These are phyloP conservation scores for Neocallimastix lanati DNA, from an alignment of 192 early-diverging fungal genomes.

Conservation along the genomic window DNA sequence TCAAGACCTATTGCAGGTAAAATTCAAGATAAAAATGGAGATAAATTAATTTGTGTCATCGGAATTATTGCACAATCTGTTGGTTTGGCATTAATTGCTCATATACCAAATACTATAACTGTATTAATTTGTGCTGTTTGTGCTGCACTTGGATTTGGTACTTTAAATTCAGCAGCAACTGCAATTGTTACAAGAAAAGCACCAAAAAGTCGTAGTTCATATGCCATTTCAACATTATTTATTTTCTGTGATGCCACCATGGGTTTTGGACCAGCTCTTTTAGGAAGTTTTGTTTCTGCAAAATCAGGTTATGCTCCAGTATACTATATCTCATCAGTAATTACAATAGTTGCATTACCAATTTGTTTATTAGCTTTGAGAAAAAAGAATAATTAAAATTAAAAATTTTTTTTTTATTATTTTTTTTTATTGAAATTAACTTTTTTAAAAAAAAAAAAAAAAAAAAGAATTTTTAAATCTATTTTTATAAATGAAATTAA, in stretches of 20 bases:
- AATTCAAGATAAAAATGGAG: neutral
- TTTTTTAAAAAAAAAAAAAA: no score
- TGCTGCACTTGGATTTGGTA: neutral
- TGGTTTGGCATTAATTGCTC: neutral
- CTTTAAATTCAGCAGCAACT: neutral
- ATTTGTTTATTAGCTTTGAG: neutral
- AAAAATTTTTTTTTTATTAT: no score
- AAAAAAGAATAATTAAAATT: neutral
- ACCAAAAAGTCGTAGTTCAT: neutral
- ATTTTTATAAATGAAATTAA: no score
- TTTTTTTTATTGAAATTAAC: no score
- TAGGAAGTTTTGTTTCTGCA: neutral
- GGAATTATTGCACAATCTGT: neutral
- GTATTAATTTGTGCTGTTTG: neutral
- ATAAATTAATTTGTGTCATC: neutral
- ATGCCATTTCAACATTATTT: neutral
- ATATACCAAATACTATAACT: neutral
- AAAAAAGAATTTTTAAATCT: no score
- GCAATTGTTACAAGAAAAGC: neutral
- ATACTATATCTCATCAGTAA: neutral
- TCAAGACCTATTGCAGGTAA: neutral
- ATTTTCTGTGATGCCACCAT: neutral
- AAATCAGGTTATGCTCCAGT: neutral
- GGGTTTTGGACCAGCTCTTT: neutral
- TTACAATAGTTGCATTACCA: neutral